A percentile compares a stretch with the other conserved stretches of the same genome.
phyloP scores from a whole-genome alignment of 495 filamentous ascomycete species.

The Aspergillus funiculosus region DNA sequence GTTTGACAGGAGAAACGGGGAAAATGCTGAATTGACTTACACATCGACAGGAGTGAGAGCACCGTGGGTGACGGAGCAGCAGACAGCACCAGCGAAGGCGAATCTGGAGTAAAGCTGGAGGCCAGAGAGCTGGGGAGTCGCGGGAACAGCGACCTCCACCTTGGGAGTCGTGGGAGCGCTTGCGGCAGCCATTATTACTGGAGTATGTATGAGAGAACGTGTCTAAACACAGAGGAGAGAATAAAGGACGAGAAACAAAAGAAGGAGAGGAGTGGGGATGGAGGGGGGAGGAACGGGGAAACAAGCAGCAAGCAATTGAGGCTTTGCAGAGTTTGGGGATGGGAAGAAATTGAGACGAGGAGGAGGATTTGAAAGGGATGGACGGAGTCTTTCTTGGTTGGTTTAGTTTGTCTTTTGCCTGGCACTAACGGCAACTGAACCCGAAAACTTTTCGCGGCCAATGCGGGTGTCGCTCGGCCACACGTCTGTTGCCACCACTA shows the following conservation, averaged over 20 bases:
- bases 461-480: conserved; percentile 25
- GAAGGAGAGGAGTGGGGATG: conserved; percentile 17
- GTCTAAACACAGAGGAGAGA: conserved; percentile 15
- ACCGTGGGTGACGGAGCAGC: conserved; percentile 92
- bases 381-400: conserved; percentile 12
- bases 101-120: conserved; percentile 69
- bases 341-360: conserved; percentile 25
- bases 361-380: conserved; percentile 37
- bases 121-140: conserved; percentile 46
- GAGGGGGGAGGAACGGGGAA: conserved; percentile 14
- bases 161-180: conserved; percentile 29
- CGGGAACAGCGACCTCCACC: conserved; percentile 30
- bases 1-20: conserved; percentile 1
- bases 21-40: conserved; percentile 53
- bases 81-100: conserved; percentile 88
- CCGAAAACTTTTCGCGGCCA: conserved; percentile 42
- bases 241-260: conserved; percentile 13
- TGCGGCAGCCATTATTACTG: conserved; percentile 43
- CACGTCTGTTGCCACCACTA: conserved; percentile 19
- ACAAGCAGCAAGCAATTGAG: conserved; percentile 23
- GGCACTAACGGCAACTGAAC: conserved; percentile 15
- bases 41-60: conserved; percentile 91
- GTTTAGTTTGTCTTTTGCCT: too few relatives aligned
- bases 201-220: conserved; percentile 7
- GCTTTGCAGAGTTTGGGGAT: conserved; percentile 20